A percentile compares a stretch with the other conserved stretches of the same genome.
phyloP scores from a whole-genome alignment of 164 flowering plant species.

The Umbellularia californica region DNA sequence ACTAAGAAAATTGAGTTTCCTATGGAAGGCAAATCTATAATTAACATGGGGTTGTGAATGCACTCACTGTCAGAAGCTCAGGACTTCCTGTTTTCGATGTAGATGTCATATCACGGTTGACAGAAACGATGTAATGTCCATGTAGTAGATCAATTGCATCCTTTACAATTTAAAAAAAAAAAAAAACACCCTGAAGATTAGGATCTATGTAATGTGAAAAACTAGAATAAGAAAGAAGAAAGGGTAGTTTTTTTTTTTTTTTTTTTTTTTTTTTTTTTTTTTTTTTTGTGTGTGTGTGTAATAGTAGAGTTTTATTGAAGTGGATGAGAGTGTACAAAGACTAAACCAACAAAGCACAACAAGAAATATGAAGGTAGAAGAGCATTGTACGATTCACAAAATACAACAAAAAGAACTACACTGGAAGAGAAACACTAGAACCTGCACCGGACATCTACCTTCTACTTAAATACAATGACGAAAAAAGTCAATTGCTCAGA shows the following conservation, averaged over 20 bases:
- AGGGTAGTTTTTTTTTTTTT: not conserved
- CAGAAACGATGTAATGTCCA: slow-evolving; percentile 81
- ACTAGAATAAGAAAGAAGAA: not conserved
- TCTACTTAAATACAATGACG: too few relatives aligned
- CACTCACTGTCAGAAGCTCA: slow-evolving; percentile 83
- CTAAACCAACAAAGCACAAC: too few relatives aligned
- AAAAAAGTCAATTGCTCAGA: too few relatives aligned
- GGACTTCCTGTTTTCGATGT: slow-evolving; percentile 47
- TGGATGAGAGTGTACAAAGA: too few relatives aligned
- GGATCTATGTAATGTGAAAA: not conserved
- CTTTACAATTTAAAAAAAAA: slow-evolving; percentile 22
- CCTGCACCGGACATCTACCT: too few relatives aligned
- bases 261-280: too few relatives aligned
- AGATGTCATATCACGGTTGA: slow-evolving; percentile 61
- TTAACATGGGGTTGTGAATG: not conserved
- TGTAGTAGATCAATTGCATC: slow-evolving; percentile 97
- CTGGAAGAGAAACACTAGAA: too few relatives aligned
- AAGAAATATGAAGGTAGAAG: too few relatives aligned
- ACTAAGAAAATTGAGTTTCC: not conserved
- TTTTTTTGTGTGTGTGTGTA: too few relatives aligned
- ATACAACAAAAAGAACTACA: too few relatives aligned
- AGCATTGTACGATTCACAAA: too few relatives aligned
- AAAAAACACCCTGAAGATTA: not conserved
- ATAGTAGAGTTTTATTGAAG: too few relatives aligned
- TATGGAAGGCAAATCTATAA: not conserved